Percentiles rank a stretch among this genome's conserved stretches.
phyloP scores from a whole-genome alignment of 805 yeast genomes.

The Blastobotrys chiropterorum region DNA sequence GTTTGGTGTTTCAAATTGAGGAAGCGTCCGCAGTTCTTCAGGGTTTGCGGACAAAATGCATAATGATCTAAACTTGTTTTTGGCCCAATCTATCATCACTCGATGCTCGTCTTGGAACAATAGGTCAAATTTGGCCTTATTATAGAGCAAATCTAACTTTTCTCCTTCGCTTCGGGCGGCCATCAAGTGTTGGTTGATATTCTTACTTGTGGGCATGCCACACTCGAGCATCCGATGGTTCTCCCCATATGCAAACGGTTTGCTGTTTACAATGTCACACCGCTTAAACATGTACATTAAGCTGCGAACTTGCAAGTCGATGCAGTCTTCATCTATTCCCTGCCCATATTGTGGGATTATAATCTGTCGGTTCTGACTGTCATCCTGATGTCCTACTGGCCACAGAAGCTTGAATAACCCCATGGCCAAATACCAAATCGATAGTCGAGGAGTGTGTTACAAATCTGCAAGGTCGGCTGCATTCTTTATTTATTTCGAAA shows the following conservation, averaged over 20 bases:
- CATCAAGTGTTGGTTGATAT: background rate
- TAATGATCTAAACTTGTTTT: constrained; percentile 58
- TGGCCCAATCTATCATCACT: constrained; percentile 57
- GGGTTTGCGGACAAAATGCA: constrained; percentile 52
- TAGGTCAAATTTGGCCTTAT: constrained; percentile 39
- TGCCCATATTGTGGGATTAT: constrained; percentile 44
- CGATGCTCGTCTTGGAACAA: constrained; percentile 52
- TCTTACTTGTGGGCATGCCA: background rate
- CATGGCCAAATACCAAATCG: constrained; percentile 1
- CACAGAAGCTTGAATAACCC: constrained; percentile 1
- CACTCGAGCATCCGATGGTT: background rate
- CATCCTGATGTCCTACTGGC: background rate
- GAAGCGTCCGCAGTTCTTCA: constrained; percentile 29
- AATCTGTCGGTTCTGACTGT: constrained; percentile 16
- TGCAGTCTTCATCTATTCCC: constrained; percentile 48
- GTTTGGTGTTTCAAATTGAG: constrained; percentile 26
- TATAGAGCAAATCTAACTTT: constrained; percentile 53
- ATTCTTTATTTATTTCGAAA: background rate
- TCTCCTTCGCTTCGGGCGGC: constrained; percentile 19
- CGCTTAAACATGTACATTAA: constrained; percentile 53
- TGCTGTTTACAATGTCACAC: constrained; percentile 37
- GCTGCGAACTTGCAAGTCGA: constrained; percentile 57
- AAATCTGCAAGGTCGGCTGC: background rate
- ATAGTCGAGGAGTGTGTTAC: background rate
- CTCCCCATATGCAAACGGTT: constrained; percentile 32